phyloP scores from a whole-genome alignment of 1,284 basidiomycete species.

The Sporisorium sorghi region DNA sequence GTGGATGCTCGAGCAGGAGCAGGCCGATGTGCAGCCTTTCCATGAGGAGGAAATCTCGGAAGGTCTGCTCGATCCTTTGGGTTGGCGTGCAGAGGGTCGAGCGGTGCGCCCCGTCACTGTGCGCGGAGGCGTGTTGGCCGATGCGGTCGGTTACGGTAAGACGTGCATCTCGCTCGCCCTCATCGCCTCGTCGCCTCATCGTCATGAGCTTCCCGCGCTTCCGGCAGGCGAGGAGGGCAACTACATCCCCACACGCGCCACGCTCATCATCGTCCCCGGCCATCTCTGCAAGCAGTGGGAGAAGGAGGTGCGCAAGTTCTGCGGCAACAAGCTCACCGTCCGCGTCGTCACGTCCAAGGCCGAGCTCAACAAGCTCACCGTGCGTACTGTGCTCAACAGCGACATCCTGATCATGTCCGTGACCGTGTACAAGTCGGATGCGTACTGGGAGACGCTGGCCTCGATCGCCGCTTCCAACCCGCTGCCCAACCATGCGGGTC shows the following conservation, averaged over 20 bases:
- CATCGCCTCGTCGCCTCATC: constrained; percentile 51
- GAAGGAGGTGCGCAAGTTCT: constrained; percentile 86
- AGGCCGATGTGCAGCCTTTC: constrained; percentile 74
- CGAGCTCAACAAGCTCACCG: constrained; percentile 80
- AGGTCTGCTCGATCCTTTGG: constrained; percentile 83
- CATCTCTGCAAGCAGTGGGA: constrained; percentile 91
- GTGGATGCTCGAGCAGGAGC: constrained; percentile 91
- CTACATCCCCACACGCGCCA: constrained; percentile 81
- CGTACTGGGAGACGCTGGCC: constrained; percentile 60
- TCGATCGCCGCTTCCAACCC: constrained; percentile 52
- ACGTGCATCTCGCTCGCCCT: constrained; percentile 92
- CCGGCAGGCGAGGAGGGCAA: constrained; percentile 77
- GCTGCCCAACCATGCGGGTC: constrained; percentile 47
- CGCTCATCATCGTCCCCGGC: constrained; percentile 86
- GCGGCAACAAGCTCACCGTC: constrained; percentile 76
- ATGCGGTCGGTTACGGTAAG: constrained; percentile 96
- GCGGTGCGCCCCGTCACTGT: constrained; percentile 81
- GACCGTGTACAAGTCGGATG: constrained; percentile 77
- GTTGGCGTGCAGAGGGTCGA: constrained; percentile 92
- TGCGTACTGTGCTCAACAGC: constrained; percentile 81
- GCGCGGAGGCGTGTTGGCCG: constrained; percentile 90
- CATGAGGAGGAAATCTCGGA: constrained; percentile 94
- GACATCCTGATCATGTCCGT: constrained; percentile 90
- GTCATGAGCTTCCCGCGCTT: constrained; percentile 61
- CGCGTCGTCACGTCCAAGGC: constrained; percentile 79